Evolutionary conservation across 441 rosid genomes (phyloP).

Genomic region (Jatropha podagrica): DNA sequence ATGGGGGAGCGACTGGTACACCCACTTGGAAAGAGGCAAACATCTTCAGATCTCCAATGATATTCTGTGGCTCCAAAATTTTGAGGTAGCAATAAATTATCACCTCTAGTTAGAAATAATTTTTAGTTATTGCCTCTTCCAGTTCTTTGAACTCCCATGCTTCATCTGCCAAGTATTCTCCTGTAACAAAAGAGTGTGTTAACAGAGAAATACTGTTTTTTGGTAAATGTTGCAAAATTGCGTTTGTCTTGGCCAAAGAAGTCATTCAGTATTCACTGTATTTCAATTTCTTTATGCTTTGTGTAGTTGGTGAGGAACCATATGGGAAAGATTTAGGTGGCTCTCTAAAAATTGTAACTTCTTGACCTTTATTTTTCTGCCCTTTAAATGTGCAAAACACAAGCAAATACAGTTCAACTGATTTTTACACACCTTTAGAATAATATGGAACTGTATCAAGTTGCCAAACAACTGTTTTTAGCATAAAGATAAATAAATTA

Average conservation of each 20-base stretch:
- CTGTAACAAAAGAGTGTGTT: slow-evolving; percentile 33
- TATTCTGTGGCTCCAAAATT: background rate
- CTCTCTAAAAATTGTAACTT: background rate
- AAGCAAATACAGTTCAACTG: background rate
- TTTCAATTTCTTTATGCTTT: background rate
- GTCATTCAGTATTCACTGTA: background rate
- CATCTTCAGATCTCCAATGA: background rate
- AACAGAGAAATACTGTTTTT: background rate
- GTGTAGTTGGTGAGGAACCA: background rate
- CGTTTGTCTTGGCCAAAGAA: background rate
- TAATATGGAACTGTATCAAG: background rate
- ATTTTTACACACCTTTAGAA: background rate
- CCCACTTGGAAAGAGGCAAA: background rate
- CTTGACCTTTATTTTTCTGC: background rate
- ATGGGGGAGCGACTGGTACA: background rate
- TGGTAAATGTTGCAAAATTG: background rate
- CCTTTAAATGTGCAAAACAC: background rate
- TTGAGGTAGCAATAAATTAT: background rate
- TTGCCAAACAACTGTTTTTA: background rate
- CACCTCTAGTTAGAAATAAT: slow-evolving; percentile 50
- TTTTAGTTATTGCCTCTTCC: slow-evolving; percentile 75
- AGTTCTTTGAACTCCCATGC: slow-evolving; percentile 91
- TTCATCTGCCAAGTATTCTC: slow-evolving; percentile 75
- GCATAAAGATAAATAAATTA: background rate
- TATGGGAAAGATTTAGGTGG: background rate